Percentiles rank a stretch among this genome's conserved stretches.
Conservation (phyloP, 2,329 filamentous ascomycete genomes). For the Trichoderma simmonsii region DNA sequence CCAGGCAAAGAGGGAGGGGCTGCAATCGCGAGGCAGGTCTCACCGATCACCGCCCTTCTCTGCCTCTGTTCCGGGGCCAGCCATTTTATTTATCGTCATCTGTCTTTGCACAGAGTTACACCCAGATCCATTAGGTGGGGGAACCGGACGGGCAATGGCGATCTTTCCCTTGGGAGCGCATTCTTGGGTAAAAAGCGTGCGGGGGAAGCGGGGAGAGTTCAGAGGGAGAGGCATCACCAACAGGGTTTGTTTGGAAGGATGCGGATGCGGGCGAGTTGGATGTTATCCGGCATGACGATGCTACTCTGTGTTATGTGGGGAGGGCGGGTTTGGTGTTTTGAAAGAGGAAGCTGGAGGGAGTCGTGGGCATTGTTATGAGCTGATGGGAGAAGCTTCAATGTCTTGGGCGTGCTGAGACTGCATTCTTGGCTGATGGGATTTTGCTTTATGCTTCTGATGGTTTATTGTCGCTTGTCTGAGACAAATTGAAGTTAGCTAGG, state of each 20-base stretch:
- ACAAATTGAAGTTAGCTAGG: not conserved
- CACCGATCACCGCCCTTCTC: not conserved
- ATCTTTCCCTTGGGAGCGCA: conserved; percentile 1
- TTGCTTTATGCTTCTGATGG: not conserved
- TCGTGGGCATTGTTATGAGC: not conserved
- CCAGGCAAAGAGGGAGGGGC: not conserved
- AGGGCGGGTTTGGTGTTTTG: not conserved
- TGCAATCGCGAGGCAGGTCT: not conserved
- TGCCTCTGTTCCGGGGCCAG: not conserved
- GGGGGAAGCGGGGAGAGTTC: conserved; percentile 14
- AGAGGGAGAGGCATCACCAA: not conserved
- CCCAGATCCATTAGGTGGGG: conserved; percentile 9
- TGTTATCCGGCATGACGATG: conserved; percentile 1
- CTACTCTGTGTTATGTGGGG: not conserved
- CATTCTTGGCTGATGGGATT: not conserved
- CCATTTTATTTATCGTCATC: conserved; percentile 14
- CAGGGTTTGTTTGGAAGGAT: not conserved
- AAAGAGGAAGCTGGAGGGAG: conserved; percentile 13
- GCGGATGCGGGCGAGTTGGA: not conserved
- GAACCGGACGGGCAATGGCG: not conserved
- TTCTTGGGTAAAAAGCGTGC: conserved; percentile 13
- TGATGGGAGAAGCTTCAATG: not conserved
- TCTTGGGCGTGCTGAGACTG: not conserved
- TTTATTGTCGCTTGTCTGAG: not conserved
- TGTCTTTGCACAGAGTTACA: conserved; percentile 12